Percentiles rank a stretch among this genome's conserved stretches.
phyloP scores from a whole-genome alignment of 495 filamentous ascomycete species.

The Tuber umbilicatum region DNA sequence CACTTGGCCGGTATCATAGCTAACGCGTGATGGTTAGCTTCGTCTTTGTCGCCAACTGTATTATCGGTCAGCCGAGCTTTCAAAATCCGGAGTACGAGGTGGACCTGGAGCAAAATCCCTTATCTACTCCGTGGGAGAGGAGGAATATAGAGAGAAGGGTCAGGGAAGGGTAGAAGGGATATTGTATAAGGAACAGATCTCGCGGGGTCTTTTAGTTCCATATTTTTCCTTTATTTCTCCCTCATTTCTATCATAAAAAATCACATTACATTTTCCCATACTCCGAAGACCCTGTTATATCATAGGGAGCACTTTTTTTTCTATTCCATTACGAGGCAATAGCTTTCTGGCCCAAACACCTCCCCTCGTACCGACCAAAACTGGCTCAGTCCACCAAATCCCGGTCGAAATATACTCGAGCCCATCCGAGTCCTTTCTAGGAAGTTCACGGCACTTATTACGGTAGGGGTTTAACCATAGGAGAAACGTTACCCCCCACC shows the following conservation, averaged over 20 bases:
- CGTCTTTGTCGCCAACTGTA: neutral
- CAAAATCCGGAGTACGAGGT: neutral
- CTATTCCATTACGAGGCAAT: too few relatives aligned
- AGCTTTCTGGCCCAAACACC: neutral
- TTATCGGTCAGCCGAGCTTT: neutral
- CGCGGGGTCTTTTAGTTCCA: neutral
- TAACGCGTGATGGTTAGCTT: neutral
- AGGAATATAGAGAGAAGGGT: neutral
- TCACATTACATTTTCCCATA: neutral
- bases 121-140: neutral
- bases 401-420: neutral
- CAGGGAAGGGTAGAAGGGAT: neutral
- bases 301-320: neutral
- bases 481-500: too few relatives aligned
- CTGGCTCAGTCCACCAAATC: neutral
- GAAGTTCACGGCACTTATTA: too few relatives aligned
- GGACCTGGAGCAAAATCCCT: neutral
- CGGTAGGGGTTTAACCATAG: too few relatives aligned
- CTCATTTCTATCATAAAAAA: neutral
- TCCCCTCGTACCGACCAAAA: neutral
- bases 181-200: neutral
- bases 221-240: neutral
- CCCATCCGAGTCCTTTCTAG: neutral
- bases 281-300: neutral
- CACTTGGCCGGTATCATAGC: neutral